Percentiles rank a stretch among this genome's conserved stretches.
Conservation (phyloP, 2,329 filamentous ascomycete species). For the Fusarium guadeloupense region DNA sequence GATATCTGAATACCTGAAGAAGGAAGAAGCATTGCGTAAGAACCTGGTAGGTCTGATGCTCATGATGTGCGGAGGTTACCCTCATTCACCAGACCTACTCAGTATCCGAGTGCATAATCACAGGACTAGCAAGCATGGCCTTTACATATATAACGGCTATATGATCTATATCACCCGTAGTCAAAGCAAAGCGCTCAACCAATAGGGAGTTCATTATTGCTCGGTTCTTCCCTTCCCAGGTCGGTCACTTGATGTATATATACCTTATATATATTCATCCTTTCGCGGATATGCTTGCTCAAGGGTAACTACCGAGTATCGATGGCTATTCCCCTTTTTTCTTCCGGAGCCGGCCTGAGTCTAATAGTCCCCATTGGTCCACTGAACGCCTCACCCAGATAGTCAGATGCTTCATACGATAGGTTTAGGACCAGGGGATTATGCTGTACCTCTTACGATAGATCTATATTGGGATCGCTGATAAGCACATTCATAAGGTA, state of each 20-base stretch:
- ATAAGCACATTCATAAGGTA: slow-evolving; percentile 14
- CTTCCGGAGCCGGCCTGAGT: too few species aligned
- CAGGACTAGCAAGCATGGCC: too few species aligned
- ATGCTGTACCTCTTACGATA: too few species aligned
- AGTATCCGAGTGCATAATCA: too few species aligned
- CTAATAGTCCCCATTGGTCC: too few species aligned
- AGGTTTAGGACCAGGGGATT: too few species aligned
- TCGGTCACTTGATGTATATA: background rate
- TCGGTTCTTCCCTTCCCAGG: background rate
- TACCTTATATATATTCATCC: background rate
- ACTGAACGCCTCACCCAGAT: too few species aligned
- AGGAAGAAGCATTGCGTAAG: background rate
- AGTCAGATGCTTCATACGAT: too few species aligned
- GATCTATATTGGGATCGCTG: slow-evolving; percentile 15
- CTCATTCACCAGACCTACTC: too few species aligned
- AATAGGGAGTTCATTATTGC: background rate
- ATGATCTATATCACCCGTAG: background rate
- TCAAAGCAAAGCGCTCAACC: background rate
- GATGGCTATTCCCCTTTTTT: too few species aligned
- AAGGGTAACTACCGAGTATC: too few species aligned
- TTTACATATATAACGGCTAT: background rate
- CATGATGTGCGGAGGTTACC: too few species aligned
- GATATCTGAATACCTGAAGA: background rate
- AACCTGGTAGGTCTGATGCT: background rate
- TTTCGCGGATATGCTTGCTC: background rate